Percentiles rank a stretch among this genome's conserved stretches.
Evolutionary conservation across 768 basidiomycete species (phyloP).

Genomic region (Sporobolomyces phaffii): DNA sequence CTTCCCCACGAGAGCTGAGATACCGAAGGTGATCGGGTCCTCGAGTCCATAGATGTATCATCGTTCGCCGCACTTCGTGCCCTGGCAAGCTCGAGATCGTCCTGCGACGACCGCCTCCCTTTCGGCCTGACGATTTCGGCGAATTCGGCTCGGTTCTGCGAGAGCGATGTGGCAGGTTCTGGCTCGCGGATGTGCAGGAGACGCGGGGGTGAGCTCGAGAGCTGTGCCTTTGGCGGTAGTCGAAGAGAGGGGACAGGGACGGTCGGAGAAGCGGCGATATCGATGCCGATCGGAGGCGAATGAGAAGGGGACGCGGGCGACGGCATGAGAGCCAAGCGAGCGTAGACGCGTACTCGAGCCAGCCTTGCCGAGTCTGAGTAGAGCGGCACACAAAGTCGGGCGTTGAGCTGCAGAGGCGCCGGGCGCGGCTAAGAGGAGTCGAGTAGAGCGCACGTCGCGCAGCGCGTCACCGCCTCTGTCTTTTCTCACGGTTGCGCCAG

Average conservation of each 20-base stretch:
- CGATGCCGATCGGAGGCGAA: too few relatives aligned
- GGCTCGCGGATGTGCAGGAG: neutral
- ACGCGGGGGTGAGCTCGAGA: constrained; percentile 1
- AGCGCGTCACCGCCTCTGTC: too few relatives aligned
- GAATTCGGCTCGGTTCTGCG: neutral
- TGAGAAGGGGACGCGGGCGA: neutral
- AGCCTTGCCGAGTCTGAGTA: too few relatives aligned
- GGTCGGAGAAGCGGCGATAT: too few relatives aligned
- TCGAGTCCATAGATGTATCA: neutral
- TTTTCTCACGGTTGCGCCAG: too few relatives aligned
- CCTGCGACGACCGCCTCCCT: neutral
- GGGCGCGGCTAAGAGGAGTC: too few relatives aligned
- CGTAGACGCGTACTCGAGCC: too few relatives aligned
- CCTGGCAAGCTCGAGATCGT: neutral
- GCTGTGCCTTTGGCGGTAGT: neutral
- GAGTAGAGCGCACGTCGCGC: too few relatives aligned
- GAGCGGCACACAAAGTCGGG: too few relatives aligned
- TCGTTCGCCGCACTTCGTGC: neutral
- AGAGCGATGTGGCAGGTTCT: neutral
- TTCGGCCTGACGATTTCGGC: neutral
- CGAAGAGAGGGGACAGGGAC: neutral
- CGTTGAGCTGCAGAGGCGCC: too few relatives aligned
- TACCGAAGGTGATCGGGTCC: neutral
- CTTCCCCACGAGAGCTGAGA: constrained; percentile 26
- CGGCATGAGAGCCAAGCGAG: neutral